Base-by-base conservation (phyloP, 1,139 yeast genomes). In the Meyerozyma carpophila region DNA sequence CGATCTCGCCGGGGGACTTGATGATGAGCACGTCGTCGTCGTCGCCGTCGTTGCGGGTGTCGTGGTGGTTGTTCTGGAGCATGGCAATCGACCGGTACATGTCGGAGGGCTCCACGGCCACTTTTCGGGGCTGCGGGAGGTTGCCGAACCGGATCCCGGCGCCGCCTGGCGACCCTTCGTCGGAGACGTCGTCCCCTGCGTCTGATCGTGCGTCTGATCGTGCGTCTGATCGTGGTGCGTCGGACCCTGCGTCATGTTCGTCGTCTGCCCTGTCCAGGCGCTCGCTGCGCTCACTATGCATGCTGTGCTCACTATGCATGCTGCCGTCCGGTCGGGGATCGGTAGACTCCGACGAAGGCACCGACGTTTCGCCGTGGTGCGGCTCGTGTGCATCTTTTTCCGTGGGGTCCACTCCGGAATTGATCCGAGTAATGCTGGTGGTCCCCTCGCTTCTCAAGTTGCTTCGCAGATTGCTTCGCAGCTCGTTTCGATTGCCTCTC, bases 1-100 rank as follows among this genome's bases (percentile, higher is more conserved):
- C 77, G 61, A 90, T 68, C 54, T 84, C 95, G 32, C 81, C 78
- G 1, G 96, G 97, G 2, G 95, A 82, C 51, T 79, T 78, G 44
- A 90, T 85, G 10, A 86, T 81, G 41, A 91, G 66, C 0, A 94
- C 90, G 9, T 95, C 96, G 2, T 91, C 96, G 32, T 82, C 83
- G 28, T 81, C 82, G n/a, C 24, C 24, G 54, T 59, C 24, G 52
- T 48, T 10, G 56, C 50, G 8, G 50, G 47, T 20, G 24, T 21
- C 24, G 24, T 61, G 58, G 32, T 75, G 75, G 42, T 72, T 70
- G 43, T 75, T 71, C 55, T 82, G 84, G 63, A 89, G 69, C 82
- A 88, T 81, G 42, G 88, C 83, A 51, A 89, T 84, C 1, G 96
- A 88, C 65, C 84, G 74, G 57, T 73, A 84, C 82, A 90, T 84